These are phyloP conservation scores for Stagonosporopsis chrysanthemi DNA, from an alignment of 2,329 filamentous ascomycete genomes.

Conservation along the genomic window DNA sequence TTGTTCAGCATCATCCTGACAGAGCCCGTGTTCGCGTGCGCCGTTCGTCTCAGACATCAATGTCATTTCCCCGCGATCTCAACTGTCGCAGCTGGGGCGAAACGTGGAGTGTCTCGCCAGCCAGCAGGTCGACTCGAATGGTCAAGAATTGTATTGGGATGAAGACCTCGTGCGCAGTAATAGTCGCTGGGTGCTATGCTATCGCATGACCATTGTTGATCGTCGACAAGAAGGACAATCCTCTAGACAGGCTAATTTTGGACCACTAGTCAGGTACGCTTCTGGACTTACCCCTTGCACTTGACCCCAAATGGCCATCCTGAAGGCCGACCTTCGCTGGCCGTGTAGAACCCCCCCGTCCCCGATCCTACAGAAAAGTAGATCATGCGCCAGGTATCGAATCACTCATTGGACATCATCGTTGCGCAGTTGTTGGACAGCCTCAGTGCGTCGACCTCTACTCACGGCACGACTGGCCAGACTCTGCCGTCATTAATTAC, in stretches of 20 bases:
- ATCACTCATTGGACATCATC: conserved; percentile 12
- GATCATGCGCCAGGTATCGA: conserved; percentile 7
- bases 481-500: conserved; percentile 23
- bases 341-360: conserved; percentile 2
- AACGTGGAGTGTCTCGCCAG: conserved; percentile 28
- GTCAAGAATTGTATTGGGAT: conserved; percentile 12
- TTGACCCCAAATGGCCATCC: conserved; percentile 13
- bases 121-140: conserved; percentile 28
- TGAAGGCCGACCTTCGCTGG: conserved; percentile 10
- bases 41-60: conserved; percentile 35
- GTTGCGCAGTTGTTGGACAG: conserved; percentile 12
- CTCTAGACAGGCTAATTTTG: conserved; percentile 18
- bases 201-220: conserved; percentile 13
- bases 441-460: conserved; percentile 14
- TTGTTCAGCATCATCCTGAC: conserved; percentile 23
- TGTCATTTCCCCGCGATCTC: conserved; percentile 21
- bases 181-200: conserved; percentile 1
- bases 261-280: conserved; percentile 16
- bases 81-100: conserved; percentile 21
- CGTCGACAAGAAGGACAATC: conserved; percentile 15
- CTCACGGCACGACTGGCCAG: conserved; percentile 18
- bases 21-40: conserved; percentile 21
- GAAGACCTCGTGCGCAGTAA: conserved; percentile 16
- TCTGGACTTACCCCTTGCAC: conserved; percentile 18
- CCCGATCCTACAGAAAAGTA: conserved; percentile 8